Base-by-base conservation (phyloP, 805 yeast species). In the Clavispora vitiphila region DNA sequence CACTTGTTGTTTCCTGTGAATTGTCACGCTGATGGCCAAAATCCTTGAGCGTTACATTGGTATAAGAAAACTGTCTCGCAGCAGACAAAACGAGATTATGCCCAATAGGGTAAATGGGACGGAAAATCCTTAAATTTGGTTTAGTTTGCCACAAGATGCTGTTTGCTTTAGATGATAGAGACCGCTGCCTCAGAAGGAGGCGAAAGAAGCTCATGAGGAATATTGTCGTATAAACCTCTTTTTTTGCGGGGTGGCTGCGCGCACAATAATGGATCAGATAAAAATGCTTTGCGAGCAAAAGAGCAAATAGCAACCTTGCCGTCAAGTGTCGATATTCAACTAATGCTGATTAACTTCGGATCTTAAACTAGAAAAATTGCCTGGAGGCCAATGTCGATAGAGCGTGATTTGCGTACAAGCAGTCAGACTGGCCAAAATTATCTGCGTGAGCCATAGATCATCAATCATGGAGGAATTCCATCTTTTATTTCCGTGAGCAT, bases 241-340 rank as follows among this genome's bases (percentile, higher is more conserved):
- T 15, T 29, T 29, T 15, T 32, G 35, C 14, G 35, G 22, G 35
- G 35, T 20, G 22, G 35, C 22, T n/a, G 35, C 12, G 34, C 35
- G 35, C 35, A 21, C 15, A n/a, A 10, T 8, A 7, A 9, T n/a
- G 24, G 35, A 20, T 19, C 11, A 31, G 16, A 18, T 15, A 31
- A 14, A 3, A 5, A 18, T 8, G 23, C n/a, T n/a, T n/a, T n/a
- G n/a, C n/a, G n/a, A n/a, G n/a, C n/a, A n/a, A n/a, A n/a, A n/a
- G 22, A 21, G 22, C 7, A 21, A 8, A 8, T 5, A 21, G 22
- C 22, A 21, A 21, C 7, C 22, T 21, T n/a, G n/a, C n/a, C n/a
- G n/a, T n/a, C n/a, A n/a, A n/a, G n/a, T n/a, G n/a, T n/a, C n/a
- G n/a, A n/a, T n/a, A n/a, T n/a, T n/a, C n/a, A n/a, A n/a, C n/a